Evolutionary conservation across 2,329 filamentous ascomycete species (phyloP).

Genomic region (Tothia fuscella): DNA sequence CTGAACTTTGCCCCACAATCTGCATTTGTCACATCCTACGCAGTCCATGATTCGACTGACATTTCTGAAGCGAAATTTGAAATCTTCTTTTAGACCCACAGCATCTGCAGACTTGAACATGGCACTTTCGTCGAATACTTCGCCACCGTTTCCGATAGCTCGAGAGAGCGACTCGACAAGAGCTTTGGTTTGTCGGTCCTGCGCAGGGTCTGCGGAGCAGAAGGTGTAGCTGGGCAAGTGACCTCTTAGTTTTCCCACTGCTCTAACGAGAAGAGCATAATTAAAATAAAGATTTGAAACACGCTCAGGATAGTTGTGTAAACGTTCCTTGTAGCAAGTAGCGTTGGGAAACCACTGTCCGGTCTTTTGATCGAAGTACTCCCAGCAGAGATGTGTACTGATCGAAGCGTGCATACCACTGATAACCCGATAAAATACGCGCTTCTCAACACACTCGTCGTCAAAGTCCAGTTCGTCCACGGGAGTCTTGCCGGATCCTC

Average conservation of each 20-base stretch:
- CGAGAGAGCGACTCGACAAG: slow-evolving; percentile 70
- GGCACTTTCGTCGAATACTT: slow-evolving; percentile 86
- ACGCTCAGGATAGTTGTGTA: slow-evolving; percentile 76
- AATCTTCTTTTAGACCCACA: slow-evolving; percentile 83
- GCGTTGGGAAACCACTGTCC: slow-evolving; percentile 88
- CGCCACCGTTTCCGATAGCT: slow-evolving; percentile 51
- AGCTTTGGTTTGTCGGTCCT: slow-evolving; percentile 67
- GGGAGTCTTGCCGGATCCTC: slow-evolving; percentile 38
- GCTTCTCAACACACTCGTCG: slow-evolving; percentile 92
- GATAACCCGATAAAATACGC: slow-evolving; percentile 92
- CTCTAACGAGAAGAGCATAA: slow-evolving; percentile 87
- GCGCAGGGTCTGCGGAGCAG: slow-evolving; percentile 70
- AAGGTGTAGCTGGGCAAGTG: slow-evolving; percentile 79
- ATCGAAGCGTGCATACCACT: slow-evolving; percentile 98
- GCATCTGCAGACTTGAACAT: slow-evolving; percentile 69
- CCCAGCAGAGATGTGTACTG: slow-evolving; percentile 89
- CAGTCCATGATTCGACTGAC: slow-evolving; percentile 97
- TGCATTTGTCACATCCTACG: slow-evolving; percentile 95
- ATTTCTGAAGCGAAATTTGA: slow-evolving; percentile 93
- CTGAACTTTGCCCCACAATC: slow-evolving; percentile 95
- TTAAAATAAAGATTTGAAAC: slow-evolving; percentile 99
- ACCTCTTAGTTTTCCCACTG: slow-evolving; percentile 78
- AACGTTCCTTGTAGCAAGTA: slow-evolving; percentile 74
- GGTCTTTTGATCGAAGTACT: slow-evolving; percentile 90
- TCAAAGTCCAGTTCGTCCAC: slow-evolving; percentile 63